Percentiles rank a stretch among this genome's conserved stretches.
Evolutionary conservation across 306 rosid species (phyloP).

Genomic region (Cicer chorassanicum): DNA sequence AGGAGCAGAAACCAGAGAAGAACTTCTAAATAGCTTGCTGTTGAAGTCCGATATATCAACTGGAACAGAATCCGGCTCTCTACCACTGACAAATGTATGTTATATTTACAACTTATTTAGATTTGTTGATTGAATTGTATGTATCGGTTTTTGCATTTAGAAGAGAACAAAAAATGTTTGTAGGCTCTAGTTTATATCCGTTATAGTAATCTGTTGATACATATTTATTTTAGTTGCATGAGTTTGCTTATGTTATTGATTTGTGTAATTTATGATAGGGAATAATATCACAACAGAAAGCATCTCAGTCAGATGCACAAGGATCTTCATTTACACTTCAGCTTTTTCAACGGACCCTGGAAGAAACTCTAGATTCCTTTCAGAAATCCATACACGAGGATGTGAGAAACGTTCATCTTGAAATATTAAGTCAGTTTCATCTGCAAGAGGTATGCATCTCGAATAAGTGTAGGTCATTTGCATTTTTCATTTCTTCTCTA

Average conservation of each 20-base stretch:
- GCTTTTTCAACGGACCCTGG: constrained; percentile 90
- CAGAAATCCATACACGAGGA: constrained; percentile 92
- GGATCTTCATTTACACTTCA: constrained; percentile 89
- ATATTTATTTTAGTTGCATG: constrained; percentile 24
- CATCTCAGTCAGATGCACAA: constrained; percentile 72
- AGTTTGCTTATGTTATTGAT: constrained; percentile 40
- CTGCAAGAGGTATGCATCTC: constrained; percentile 84
- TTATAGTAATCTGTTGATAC: not conserved
- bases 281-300: constrained; percentile 60
- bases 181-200: constrained; percentile 15
- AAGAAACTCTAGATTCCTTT: constrained; percentile 83
- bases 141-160: constrained; percentile 26
- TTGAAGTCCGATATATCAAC: constrained; percentile 67
- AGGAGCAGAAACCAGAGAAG: constrained; percentile 90
- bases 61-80: constrained; percentile 60
- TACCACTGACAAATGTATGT: constrained; percentile 69
- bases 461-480: constrained; percentile 13
- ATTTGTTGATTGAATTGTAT: constrained; percentile 30
- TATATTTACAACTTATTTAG: constrained; percentile 38
- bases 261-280: constrained; percentile 62
- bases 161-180: constrained; percentile 2
- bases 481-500: constrained; percentile 32
- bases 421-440: constrained; percentile 90
- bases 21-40: constrained; percentile 68
- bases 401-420: constrained; percentile 94